Conservation (phyloP, 495 filamentous ascomycete genomes). For the Filosporella fistucella region DNA sequence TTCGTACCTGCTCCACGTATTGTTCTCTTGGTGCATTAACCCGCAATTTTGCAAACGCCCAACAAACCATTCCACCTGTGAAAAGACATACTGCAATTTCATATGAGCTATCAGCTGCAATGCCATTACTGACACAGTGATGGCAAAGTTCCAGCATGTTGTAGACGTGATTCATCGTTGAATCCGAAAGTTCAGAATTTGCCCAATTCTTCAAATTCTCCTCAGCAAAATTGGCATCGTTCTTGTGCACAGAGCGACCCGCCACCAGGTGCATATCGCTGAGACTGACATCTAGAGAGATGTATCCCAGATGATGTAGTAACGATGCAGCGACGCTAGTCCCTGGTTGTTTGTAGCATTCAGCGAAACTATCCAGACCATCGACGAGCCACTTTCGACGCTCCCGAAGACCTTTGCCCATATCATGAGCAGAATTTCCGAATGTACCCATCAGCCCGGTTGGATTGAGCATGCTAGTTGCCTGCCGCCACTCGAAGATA, state of each 20-base stretch:
- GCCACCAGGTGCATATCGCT: constrained; percentile 22
- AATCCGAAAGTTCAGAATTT: constrained; percentile 14
- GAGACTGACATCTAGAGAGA: constrained; percentile 16
- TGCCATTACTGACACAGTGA: constrained; percentile 15
- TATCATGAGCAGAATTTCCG: constrained; percentile 14
- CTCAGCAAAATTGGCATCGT: constrained; percentile 15
- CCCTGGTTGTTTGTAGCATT: constrained; percentile 10
- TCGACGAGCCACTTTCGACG: constrained; percentile 12
- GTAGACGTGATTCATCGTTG: constrained; percentile 18
- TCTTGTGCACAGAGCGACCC: constrained; percentile 11
- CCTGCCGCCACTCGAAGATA: constrained; percentile 28
- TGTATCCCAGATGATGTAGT: constrained; percentile 12
- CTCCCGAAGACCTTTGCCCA: constrained; percentile 18
- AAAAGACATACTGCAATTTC: constrained; percentile 26
- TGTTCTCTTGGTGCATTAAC: background rate
- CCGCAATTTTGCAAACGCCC: constrained; percentile 18
- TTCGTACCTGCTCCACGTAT: constrained; percentile 13
- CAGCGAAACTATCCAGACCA: constrained; percentile 14
- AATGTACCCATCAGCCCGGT: constrained; percentile 18
- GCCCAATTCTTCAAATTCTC: constrained; percentile 22
- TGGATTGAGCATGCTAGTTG: constrained; percentile 21
- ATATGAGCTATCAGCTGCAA: constrained; percentile 18
- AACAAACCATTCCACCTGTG: constrained; percentile 24
- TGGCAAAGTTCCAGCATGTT: constrained; percentile 21
- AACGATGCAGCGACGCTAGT: constrained; percentile 9